Evolutionary conservation across 2,329 filamentous ascomycete genomes (phyloP).

Genomic region (Helotiales sp.): DNA sequence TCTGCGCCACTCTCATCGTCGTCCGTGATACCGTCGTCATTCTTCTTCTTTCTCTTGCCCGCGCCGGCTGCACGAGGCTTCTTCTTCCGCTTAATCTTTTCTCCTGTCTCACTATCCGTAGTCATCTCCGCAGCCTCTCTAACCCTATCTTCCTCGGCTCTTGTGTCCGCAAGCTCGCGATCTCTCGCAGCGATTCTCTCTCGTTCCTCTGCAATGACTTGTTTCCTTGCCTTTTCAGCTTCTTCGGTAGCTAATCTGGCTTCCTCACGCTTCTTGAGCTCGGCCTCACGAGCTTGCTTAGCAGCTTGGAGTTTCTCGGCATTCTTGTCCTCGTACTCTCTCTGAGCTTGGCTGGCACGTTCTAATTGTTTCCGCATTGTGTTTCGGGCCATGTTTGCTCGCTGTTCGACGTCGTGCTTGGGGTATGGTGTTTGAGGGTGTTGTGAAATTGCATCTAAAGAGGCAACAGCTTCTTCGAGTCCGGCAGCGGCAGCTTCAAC

Average conservation of each 20-base stretch:
- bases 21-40: conserved; percentile 35
- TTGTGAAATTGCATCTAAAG: conserved; percentile 62
- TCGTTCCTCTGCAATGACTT: conserved; percentile 84
- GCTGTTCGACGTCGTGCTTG: conserved; percentile 85
- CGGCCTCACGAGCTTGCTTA: conserved; percentile 75
- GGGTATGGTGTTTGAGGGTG: conserved; percentile 80
- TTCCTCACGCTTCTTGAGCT: conserved; percentile 76
- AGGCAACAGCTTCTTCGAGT: conserved; percentile 81
- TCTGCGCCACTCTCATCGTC: conserved; percentile 35
- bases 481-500: conserved; percentile 78
- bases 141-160: conserved; percentile 68
- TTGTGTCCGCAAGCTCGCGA: conserved; percentile 68
- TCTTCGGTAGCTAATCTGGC: conserved; percentile 67
- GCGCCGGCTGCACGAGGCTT: conserved; percentile 44
- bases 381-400: conserved; percentile 95
- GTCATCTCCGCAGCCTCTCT: conserved; percentile 77
- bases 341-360: conserved; percentile 78
- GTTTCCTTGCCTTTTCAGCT: conserved; percentile 70
- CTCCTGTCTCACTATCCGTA: conserved; percentile 78
- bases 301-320: conserved; percentile 83
- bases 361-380: conserved; percentile 92
- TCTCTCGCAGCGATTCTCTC: conserved; percentile 77
- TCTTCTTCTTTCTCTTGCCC: conserved; percentile 43
- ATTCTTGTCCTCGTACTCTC: conserved; percentile 91
- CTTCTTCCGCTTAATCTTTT: conserved; percentile 78